phyloP scores from a whole-genome alignment of 129 eudicot species.

The Tagetes erecta region DNA sequence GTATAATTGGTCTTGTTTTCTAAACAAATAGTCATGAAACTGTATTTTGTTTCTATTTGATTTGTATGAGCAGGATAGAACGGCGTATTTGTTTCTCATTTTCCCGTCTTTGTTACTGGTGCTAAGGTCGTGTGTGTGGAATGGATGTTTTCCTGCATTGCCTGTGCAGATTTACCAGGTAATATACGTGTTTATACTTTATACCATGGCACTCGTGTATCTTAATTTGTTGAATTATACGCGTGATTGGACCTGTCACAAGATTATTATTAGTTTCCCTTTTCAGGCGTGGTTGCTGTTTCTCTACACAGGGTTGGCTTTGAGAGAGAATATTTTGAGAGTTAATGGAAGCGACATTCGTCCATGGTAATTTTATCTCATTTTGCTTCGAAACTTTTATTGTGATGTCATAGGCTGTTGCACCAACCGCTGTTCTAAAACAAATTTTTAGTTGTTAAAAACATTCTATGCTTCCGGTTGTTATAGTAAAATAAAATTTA shows the following conservation, averaged over 20 bases:
- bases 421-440: not conserved
- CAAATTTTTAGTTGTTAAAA: not conserved
- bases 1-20: not conserved
- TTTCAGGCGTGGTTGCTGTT: conserved; percentile 93
- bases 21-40: not conserved
- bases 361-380: conserved; percentile 59
- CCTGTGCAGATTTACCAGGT: conserved; percentile 97
- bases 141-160: conserved; percentile 90
- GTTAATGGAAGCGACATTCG: conserved; percentile 95
- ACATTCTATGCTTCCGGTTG: not conserved
- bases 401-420: not conserved
- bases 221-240: not conserved
- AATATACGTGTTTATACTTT: not conserved
- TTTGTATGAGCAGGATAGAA: conserved; percentile 69
- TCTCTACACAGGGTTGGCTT: conserved; percentile 87
- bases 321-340: conserved; percentile 87
- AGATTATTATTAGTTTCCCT: conserved; percentile 17
- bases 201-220: not conserved
- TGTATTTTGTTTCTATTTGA: conserved; percentile 1
- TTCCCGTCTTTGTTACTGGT: conserved; percentile 74
- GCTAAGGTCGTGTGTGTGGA: conserved; percentile 65
- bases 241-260: not conserved
- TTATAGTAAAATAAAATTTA: conserved; percentile 2
- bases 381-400: conserved; percentile 1
- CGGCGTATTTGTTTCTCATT: conserved; percentile 72